phyloP scores from a whole-genome alignment of 1,139 yeast species.

The Saccharomyces pastorianus region DNA sequence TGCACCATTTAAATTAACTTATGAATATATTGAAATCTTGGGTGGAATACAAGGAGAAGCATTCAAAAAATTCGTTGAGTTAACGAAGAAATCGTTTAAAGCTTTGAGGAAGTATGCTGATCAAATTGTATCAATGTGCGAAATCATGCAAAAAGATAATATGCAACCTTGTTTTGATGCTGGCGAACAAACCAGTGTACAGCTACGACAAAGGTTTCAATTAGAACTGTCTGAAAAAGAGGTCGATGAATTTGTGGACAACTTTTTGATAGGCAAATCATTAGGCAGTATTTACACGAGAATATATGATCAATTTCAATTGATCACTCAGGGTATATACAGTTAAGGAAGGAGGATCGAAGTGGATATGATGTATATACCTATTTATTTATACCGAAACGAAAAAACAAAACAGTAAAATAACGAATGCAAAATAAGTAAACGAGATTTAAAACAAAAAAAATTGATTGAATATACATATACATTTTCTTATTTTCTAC shows the following conservation, averaged over 20 bases:
- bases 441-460: no score
- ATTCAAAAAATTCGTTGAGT: conserved; percentile 48
- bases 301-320: conserved; percentile 87
- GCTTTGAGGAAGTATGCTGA: conserved; percentile 65
- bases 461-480: background rate
- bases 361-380: no score
- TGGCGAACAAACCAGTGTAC: conserved; percentile 74
- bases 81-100: conserved; percentile 66
- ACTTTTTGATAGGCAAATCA: conserved; percentile 64
- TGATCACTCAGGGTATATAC: conserved; percentile 89
- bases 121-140: conserved; percentile 71
- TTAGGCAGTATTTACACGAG: conserved; percentile 85
- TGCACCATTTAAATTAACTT: conserved; percentile 87
- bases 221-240: conserved; percentile 66
- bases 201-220: conserved; percentile 73
- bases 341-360: conserved; percentile 32
- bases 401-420: background rate
- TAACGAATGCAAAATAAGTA: background rate
- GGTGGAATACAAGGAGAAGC: conserved; percentile 65
- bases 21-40: conserved; percentile 76
- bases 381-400: no score
- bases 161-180: conserved; percentile 83
- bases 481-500: conserved; percentile 15
- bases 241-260: conserved; percentile 69
- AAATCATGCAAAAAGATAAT: conserved; percentile 88